Percentiles rank a stretch among this genome's conserved stretches.
Evolutionary conservation across 2,329 filamentous ascomycete species (phyloP).

Genomic region (Ceratocystis destructans): DNA sequence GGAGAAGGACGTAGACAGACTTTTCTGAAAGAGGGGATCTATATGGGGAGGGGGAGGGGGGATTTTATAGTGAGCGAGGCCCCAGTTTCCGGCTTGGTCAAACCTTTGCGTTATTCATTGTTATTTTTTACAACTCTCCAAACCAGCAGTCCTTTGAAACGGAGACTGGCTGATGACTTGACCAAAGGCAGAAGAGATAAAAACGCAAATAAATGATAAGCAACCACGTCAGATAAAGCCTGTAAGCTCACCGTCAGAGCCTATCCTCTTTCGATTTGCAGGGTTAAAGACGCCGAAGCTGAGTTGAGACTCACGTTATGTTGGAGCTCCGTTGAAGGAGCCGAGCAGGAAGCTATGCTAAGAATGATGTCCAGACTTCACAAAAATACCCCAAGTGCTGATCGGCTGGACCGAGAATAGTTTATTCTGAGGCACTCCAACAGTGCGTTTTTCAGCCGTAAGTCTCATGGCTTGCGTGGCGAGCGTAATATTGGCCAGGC

Average conservation of each 20-base stretch:
- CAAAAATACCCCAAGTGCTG: background rate
- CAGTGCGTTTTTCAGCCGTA: background rate
- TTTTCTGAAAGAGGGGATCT: background rate
- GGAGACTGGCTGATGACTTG: background rate
- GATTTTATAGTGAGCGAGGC: conserved; percentile 15
- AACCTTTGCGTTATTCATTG: background rate
- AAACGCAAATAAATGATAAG: background rate
- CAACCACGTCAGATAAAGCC: background rate
- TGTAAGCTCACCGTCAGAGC: background rate
- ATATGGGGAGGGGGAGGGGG: background rate
- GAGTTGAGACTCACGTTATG: background rate
- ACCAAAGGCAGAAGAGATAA: background rate
- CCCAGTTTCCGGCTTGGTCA: conserved; percentile 1
- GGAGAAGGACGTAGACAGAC: background rate
- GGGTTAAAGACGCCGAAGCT: background rate
- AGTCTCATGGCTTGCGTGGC: background rate
- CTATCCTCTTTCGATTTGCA: background rate
- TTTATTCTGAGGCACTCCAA: background rate
- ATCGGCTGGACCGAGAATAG: background rate
- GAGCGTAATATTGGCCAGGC: background rate
- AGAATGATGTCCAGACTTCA: background rate
- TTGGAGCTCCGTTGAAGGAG: background rate
- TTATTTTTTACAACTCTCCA: background rate
- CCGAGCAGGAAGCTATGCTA: background rate
- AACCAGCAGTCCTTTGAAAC: background rate